Evolutionary conservation across 108 stramenopile species (phyloP).

Genomic region (Nitzschia putrida): DNA sequence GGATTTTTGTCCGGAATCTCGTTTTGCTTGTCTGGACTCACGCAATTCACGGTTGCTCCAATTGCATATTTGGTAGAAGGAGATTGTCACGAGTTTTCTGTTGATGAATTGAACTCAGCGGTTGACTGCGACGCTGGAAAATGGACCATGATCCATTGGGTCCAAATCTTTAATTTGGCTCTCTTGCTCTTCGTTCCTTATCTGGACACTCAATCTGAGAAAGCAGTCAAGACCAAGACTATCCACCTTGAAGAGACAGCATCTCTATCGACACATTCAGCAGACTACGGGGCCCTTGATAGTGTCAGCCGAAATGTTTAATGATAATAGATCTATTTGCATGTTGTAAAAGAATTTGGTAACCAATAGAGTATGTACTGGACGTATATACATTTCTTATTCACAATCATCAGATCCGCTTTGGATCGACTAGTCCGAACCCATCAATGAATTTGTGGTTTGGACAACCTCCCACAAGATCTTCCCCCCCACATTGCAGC

Average conservation of each 20-base stretch:
- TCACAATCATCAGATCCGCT: too few species aligned
- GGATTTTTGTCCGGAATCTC: conserved; percentile 56
- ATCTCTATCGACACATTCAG: conserved; percentile 12
- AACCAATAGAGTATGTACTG: too few species aligned
- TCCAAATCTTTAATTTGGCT: conserved; percentile 7
- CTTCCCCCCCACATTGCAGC: not conserved
- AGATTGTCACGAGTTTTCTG: conserved; percentile 20
- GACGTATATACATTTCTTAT: too few species aligned
- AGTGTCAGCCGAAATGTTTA: not conserved
- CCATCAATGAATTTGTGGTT: too few species aligned
- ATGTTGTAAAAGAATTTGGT: too few species aligned
- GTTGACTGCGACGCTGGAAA: conserved; percentile 8
- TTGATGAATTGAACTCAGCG: not conserved
- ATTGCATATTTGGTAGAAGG: conserved; percentile 22
- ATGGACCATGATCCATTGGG: conserved; percentile 20
- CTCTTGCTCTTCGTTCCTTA: conserved; percentile 21
- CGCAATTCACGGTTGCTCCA: conserved; percentile 31
- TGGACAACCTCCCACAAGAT: too few species aligned
- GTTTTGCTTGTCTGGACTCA: conserved; percentile 44
- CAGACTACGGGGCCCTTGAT: conserved; percentile 16
- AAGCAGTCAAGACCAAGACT: not conserved
- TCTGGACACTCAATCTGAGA: conserved; percentile 13
- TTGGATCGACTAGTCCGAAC: too few species aligned
- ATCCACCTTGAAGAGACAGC: not conserved
- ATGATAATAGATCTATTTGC: too few species aligned